Evolutionary conservation across 345 rosid genomes (phyloP).

Genomic region (Camelina laxa): DNA sequence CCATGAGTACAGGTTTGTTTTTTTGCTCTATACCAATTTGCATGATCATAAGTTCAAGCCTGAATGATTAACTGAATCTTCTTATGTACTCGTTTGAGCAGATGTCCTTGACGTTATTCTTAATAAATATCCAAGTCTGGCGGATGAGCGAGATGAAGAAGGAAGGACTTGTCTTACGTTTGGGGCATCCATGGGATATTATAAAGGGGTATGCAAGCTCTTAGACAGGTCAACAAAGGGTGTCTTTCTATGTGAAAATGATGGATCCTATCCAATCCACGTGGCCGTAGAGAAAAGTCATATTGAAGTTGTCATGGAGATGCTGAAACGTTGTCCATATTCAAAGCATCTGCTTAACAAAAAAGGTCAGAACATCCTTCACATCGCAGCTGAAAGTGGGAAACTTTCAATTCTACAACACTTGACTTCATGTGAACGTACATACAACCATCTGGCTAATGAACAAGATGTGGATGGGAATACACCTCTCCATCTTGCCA

Average conservation of each 20-base stretch:
- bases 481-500: background rate
- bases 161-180: constrained; percentile 28
- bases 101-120: constrained; percentile 15
- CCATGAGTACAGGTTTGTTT: constrained; percentile 14
- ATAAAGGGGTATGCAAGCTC: background rate
- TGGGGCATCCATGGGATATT: constrained; percentile 22
- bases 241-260: background rate
- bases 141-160: constrained; percentile 16
- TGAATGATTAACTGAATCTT: background rate
- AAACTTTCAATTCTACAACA: background rate
- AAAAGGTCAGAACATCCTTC: constrained; percentile 10
- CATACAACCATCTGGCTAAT: no score
- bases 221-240: background rate
- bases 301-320: background rate
- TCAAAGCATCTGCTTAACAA: background rate
- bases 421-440: no score
- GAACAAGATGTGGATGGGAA: background rate
- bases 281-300: background rate
- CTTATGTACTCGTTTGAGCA: background rate
- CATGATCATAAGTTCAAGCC: background rate
- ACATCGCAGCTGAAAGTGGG: constrained; percentile 10
- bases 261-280: constrained; percentile 6
- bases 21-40: background rate
- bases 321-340: background rate
- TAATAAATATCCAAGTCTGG: background rate